Evolutionary conservation across 768 basidiomycete species (phyloP).

Genomic region (Pulveroboletus frians): DNA sequence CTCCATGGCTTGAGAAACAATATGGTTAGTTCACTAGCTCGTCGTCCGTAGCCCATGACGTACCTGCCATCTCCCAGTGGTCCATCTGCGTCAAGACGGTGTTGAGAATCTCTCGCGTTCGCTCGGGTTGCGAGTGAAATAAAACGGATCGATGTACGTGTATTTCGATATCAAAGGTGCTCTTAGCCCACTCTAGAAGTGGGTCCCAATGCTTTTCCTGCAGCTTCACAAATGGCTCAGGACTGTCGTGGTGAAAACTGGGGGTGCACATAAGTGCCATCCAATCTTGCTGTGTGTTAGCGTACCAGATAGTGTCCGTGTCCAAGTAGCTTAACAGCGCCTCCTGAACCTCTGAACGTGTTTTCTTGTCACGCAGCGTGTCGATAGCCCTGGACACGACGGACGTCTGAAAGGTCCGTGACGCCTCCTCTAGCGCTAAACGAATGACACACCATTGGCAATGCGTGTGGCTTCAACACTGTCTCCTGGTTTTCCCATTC

Average conservation of each 20-base stretch:
- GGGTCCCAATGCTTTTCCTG: constrained; percentile 89
- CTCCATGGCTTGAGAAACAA: constrained; percentile 66
- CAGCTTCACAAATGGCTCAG: constrained; percentile 66
- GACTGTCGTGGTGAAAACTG: constrained; percentile 82
- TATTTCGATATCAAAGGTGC: constrained; percentile 63
- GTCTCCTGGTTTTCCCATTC: constrained; percentile 96
- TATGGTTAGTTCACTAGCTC: not conserved
- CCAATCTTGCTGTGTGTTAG: not conserved
- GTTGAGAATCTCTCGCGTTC: constrained; percentile 57
- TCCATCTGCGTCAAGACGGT: constrained; percentile 60
- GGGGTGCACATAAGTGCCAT: not conserved
- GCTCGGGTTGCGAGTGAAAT: constrained; percentile 60
- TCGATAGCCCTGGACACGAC: constrained; percentile 89
- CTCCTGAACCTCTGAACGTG: constrained; percentile 57
- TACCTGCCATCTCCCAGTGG: constrained; percentile 87
- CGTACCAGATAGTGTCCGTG: constrained; percentile 89
- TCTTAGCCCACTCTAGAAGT: constrained; percentile 70
- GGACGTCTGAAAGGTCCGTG: constrained; percentile 61
- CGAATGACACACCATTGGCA: constrained; percentile 69
- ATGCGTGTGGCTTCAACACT: constrained; percentile 80
- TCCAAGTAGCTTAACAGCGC: constrained; percentile 81
- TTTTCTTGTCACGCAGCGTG: constrained; percentile 51
- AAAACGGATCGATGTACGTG: constrained; percentile 68
- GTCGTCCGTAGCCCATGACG: constrained; percentile 21
- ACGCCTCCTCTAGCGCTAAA: not conserved